Evolutionary conservation across 2,329 filamentous ascomycete species (phyloP).

Genomic region (Teratosphaeria zuluensis): DNA sequence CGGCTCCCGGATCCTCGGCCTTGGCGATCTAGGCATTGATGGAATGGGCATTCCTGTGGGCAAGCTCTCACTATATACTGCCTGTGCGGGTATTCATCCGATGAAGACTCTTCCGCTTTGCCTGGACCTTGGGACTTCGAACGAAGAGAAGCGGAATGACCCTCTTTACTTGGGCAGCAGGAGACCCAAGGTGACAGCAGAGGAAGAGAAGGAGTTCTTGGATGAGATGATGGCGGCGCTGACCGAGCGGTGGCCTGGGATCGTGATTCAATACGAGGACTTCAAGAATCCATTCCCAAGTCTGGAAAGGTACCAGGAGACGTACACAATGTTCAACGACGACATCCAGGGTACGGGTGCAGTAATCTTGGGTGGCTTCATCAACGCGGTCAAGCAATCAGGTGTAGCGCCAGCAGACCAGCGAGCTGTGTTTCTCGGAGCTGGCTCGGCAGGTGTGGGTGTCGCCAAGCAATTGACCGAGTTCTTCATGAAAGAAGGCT

Average conservation of each 20-base stretch:
- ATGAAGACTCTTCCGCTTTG: slow-evolving; percentile 54
- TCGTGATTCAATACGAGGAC: slow-evolving; percentile 88
- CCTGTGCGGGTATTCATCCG: slow-evolving; percentile 88
- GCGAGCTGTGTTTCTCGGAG: slow-evolving; percentile 89
- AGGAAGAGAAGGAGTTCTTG: slow-evolving; percentile 82
- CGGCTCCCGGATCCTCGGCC: slow-evolving; percentile 81
- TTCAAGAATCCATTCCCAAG: slow-evolving; percentile 97
- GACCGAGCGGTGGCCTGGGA: slow-evolving; percentile 64
- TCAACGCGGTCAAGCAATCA: slow-evolving; percentile 70
- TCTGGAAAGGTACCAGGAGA: slow-evolving; percentile 76
- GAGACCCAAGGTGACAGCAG: slow-evolving; percentile 65
- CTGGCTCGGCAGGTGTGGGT: slow-evolving; percentile 89
- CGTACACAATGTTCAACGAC: slow-evolving; percentile 95
- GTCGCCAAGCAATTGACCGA: slow-evolving; percentile 97
- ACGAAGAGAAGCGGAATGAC: slow-evolving; percentile 60
- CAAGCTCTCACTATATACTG: slow-evolving; percentile 91
- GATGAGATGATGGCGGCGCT: slow-evolving; percentile 95
- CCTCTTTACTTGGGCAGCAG: slow-evolving; percentile 85
- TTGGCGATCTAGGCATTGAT: slow-evolving; percentile 92
- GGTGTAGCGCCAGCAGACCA: slow-evolving; percentile 81
- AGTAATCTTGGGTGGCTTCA: slow-evolving; percentile 78
- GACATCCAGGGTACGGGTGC: slow-evolving; percentile 96
- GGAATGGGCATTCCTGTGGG: slow-evolving; percentile 97
- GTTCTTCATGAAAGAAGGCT: slow-evolving; percentile 86
- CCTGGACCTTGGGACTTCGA: slow-evolving; percentile 54